phyloP scores from a whole-genome alignment of 2,329 filamentous ascomycete genomes.

The Sclerotinia minor region DNA sequence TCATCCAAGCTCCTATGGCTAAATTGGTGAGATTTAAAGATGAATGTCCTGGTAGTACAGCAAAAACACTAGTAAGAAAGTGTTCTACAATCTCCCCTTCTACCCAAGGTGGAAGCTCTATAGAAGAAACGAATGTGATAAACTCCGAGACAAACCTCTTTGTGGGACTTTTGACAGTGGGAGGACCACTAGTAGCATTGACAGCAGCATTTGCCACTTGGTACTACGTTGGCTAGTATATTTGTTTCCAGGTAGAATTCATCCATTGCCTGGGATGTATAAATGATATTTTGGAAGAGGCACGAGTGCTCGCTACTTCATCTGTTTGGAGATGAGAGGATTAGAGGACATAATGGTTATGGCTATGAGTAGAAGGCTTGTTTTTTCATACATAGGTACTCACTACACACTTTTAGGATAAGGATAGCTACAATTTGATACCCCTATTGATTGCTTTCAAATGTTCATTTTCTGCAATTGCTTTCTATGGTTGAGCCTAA shows the following conservation, averaged over 20 bases:
- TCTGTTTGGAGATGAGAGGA: neutral
- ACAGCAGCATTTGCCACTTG: conserved; percentile 21
- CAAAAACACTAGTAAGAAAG: conserved; percentile 11
- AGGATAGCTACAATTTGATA: conserved; percentile 24
- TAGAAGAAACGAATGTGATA: neutral
- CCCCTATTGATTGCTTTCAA: conserved; percentile 7
- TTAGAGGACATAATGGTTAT: neutral
- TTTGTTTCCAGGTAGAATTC: neutral
- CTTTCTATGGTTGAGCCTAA: neutral
- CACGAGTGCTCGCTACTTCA: neutral
- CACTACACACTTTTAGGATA: conserved; percentile 20
- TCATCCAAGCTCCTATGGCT: conserved; percentile 20
- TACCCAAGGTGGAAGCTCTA: neutral
- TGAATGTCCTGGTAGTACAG: neutral
- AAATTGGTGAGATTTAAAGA: conserved; percentile 27
- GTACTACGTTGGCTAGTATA: conserved; percentile 19
- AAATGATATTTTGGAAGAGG: neutral
- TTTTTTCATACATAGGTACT: neutral
- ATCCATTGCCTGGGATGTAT: neutral
- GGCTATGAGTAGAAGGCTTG: neutral
- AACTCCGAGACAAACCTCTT: neutral
- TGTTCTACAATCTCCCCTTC: neutral
- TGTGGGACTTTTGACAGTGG: conserved; percentile 13
- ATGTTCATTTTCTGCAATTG: neutral
- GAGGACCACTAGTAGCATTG: conserved; percentile 15